Evolutionary conservation across 345 rosid genomes (phyloP).

Genomic region (Hibiscus tridactylites): DNA sequence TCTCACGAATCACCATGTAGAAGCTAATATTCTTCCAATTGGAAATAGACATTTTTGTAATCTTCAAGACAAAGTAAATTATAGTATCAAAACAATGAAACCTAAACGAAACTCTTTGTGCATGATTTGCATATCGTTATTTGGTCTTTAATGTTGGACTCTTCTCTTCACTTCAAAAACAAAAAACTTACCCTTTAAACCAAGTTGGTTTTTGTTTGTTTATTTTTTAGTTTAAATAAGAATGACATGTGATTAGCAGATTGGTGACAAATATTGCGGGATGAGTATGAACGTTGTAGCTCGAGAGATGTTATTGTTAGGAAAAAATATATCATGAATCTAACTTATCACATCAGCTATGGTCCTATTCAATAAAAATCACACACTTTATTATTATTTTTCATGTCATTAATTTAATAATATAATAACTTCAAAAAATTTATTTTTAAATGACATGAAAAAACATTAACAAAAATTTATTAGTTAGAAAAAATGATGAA

Average conservation of each 20-base stretch:
- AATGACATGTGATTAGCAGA: background rate
- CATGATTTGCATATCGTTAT: slow-evolving; percentile 1
- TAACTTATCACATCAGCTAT: no score
- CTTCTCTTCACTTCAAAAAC: background rate
- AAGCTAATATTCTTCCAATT: slow-evolving; percentile 48
- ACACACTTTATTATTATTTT: no score
- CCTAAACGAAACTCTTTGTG: background rate
- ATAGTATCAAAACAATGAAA: background rate
- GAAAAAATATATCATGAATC: no score
- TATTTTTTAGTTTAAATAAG: background rate
- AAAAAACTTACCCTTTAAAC: background rate
- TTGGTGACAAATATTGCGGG: background rate
- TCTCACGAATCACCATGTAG: slow-evolving; percentile 47
- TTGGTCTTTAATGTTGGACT: slow-evolving; percentile 10
- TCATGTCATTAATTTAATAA: no score
- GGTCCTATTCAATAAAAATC: no score
- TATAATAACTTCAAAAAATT: no score
- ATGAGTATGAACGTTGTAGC: background rate
- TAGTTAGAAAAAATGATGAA: no score
- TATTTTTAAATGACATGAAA: no score
- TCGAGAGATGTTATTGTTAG: background rate
- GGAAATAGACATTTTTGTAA: slow-evolving; percentile 1
- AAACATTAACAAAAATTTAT: no score
- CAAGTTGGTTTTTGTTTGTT: background rate
- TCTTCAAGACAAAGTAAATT: slow-evolving; percentile 7